Conservation (phyloP, 495 filamentous ascomycete species). For the Penicillium bialowiezense region DNA sequence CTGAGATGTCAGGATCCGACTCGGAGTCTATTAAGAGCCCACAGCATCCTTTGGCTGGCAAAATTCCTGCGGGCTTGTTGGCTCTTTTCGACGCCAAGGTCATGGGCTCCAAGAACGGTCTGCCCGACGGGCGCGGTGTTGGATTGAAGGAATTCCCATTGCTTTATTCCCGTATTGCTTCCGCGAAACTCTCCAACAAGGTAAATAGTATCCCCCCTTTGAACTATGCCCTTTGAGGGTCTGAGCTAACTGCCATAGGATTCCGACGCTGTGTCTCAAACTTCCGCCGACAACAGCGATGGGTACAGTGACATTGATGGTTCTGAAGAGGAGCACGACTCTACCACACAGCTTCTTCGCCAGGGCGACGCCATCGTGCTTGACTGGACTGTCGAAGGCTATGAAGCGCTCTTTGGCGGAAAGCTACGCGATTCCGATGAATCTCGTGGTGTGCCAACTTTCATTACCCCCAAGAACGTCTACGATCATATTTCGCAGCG, state of each 20-base stretch:
- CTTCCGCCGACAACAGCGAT: slow-evolving; percentile 15
- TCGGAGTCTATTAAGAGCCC: slow-evolving; percentile 3
- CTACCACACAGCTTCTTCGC: slow-evolving; percentile 53
- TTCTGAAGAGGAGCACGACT: slow-evolving; percentile 4
- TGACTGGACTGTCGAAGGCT: slow-evolving; percentile 70
- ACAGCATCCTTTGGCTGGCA: slow-evolving; percentile 36
- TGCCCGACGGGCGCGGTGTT: slow-evolving; percentile 64
- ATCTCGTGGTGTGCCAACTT: slow-evolving; percentile 53
- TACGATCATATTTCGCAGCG: slow-evolving; percentile 63
- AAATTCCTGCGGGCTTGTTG: slow-evolving; percentile 55
- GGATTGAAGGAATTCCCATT: slow-evolving; percentile 52
- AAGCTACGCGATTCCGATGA: slow-evolving; percentile 35
- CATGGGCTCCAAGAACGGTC: slow-evolving; percentile 47
- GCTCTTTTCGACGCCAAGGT: slow-evolving; percentile 69
- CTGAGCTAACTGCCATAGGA: not conserved
- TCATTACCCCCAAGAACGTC: slow-evolving; percentile 46
- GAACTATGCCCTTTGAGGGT: not conserved
- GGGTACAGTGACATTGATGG: slow-evolving; percentile 11
- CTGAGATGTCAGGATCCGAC: slow-evolving; percentile 6
- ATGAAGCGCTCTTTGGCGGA: slow-evolving; percentile 67
- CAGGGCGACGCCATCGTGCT: slow-evolving; percentile 79
- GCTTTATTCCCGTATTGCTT: slow-evolving; percentile 51
- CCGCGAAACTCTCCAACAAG: slow-evolving; percentile 10
- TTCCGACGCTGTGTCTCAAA: not conserved
- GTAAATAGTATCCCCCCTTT: slow-evolving; percentile 4